These are phyloP conservation scores for Gaultheria prostrata DNA, from an alignment of 148 eudicot genomes.

Conservation along the genomic window DNA sequence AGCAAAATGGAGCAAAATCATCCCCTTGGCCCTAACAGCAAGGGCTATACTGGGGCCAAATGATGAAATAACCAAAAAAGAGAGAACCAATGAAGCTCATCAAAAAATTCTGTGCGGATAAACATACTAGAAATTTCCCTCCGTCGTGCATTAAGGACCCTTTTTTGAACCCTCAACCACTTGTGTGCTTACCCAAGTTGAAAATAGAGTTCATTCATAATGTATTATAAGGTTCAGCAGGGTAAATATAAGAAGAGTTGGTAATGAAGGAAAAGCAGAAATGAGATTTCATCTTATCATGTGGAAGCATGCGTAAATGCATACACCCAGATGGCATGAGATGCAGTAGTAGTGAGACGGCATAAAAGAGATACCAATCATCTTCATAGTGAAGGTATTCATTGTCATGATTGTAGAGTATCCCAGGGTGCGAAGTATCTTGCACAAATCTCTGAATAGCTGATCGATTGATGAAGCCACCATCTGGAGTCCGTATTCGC, in stretches of 20 bases:
- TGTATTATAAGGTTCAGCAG: neutral
- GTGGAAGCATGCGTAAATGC: neutral
- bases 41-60: neutral
- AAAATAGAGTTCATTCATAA: neutral
- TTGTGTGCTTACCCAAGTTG: neutral
- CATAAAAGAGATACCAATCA: slow-evolving; percentile 60
- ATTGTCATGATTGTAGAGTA: slow-evolving; percentile 91
- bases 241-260: neutral
- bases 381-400: slow-evolving; percentile 99
- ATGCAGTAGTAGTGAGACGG: neutral
- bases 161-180: neutral
- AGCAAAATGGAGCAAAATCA: neutral
- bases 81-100: neutral
- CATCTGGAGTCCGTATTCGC: slow-evolving; percentile 85
- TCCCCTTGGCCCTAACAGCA: neutral
- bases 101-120: neutral
- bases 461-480: slow-evolving; percentile 85
- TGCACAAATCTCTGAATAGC: slow-evolving; percentile 86
- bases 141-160: neutral
- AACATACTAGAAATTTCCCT: neutral
- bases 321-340: neutral
- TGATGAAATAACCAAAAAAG: neutral
- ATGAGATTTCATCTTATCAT: neutral
- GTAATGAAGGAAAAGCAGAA: neutral
- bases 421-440: slow-evolving; percentile 74